Conservation (phyloP, 805 yeast genomes). For the Hanseniaspora vineae region DNA sequence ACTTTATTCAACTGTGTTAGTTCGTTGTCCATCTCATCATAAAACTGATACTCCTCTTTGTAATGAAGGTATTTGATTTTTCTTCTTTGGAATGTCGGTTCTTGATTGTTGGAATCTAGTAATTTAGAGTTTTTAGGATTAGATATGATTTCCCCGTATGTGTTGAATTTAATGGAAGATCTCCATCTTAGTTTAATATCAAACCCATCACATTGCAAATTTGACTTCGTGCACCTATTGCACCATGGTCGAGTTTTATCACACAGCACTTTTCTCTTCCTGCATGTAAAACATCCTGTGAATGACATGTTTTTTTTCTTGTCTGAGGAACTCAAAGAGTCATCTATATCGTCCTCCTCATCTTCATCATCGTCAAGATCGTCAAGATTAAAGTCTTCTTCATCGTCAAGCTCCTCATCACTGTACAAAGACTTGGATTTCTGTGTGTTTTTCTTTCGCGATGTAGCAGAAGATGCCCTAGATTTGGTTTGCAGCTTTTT, state of each 20-base stretch:
- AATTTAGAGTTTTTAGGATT: slow-evolving; percentile 8
- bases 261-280: slow-evolving; percentile 70
- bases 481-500: no score
- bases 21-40: slow-evolving; percentile 73
- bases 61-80: slow-evolving; percentile 64
- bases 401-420: no score
- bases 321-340: neutral
- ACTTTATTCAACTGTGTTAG: slow-evolving; percentile 31
- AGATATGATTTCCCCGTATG: slow-evolving; percentile 27
- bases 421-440: no score
- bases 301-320: slow-evolving; percentile 52
- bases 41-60: slow-evolving; percentile 52
- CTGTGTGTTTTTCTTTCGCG: no score
- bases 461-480: no score
- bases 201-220: slow-evolving; percentile 68
- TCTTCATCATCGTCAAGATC: no score
- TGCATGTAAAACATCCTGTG: slow-evolving; percentile 82
- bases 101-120: slow-evolving; percentile 16
- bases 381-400: no score
- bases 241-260: slow-evolving; percentile 63
- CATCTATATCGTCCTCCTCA: no score
- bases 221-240: slow-evolving; percentile 53
- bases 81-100: slow-evolving; percentile 54
- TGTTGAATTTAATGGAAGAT: slow-evolving; percentile 37
- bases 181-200: slow-evolving; percentile 72